These are phyloP conservation scores for Jacaranda mimosifolia DNA, from an alignment of 257 asterid genomes.

Conservation along the genomic window DNA sequence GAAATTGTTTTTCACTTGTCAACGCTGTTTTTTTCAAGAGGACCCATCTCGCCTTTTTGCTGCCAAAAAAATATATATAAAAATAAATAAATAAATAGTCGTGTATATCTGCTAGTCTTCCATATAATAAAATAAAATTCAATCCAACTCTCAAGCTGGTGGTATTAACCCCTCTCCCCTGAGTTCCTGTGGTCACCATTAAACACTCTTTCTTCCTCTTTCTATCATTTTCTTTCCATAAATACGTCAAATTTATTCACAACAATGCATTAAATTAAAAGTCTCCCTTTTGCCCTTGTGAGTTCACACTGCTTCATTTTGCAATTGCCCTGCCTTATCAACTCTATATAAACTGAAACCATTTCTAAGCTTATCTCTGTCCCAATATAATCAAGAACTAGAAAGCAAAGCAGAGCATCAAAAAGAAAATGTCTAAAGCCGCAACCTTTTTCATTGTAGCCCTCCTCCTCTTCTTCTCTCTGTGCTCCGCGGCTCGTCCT, in stretches of 20 bases:
- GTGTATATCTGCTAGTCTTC: not conserved
- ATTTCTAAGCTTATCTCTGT: constrained; percentile 20
- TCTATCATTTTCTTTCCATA: not conserved
- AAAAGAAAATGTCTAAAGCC: constrained; percentile 53
- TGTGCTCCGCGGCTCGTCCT: constrained; percentile 56
- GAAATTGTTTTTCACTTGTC: constrained; percentile 31
- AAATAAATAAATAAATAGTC: not conserved
- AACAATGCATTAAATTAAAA: constrained; percentile 38
- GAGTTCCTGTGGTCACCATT: constrained; percentile 41
- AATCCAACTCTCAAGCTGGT: not conserved
- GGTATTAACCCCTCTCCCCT: constrained; percentile 4
- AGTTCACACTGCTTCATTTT: constrained; percentile 44
- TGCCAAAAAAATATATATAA: not conserved
- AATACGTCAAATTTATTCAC: constrained; percentile 25
- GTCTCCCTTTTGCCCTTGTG: constrained; percentile 26
- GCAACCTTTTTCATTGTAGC: constrained; percentile 47
- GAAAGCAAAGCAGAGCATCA: constrained; percentile 14
- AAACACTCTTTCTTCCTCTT: not conserved
- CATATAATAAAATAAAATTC: not conserved
- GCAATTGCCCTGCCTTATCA: constrained; percentile 24
- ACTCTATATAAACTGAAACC: constrained; percentile 44
- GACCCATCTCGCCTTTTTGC: constrained; percentile 22
- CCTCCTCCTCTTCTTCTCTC: constrained; percentile 52
- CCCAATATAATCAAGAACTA: constrained; percentile 1
- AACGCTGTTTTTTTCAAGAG: constrained; percentile 27